phyloP scores from a whole-genome alignment of 352 stramenopile species.

The Phytophthora europaea region DNA sequence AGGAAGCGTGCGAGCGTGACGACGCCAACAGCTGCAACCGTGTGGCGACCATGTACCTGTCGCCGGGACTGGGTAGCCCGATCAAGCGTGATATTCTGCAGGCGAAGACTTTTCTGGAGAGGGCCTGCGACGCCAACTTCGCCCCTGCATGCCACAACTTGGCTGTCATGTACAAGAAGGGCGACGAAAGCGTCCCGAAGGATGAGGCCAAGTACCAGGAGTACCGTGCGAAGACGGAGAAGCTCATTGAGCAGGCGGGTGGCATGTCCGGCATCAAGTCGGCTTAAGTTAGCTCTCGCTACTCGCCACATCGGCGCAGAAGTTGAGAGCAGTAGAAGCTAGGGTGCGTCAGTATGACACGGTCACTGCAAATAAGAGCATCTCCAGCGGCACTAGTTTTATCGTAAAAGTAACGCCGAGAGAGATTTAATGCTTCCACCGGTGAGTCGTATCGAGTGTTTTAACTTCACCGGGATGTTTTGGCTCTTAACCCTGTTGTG shows the following conservation, averaged over 20 bases:
- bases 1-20: conserved; percentile 78
- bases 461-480: too few species aligned
- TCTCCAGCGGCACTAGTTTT: too few species aligned
- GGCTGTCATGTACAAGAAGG: conserved; percentile 92
- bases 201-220: conserved; percentile 75
- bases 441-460: too few species aligned
- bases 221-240: conserved; percentile 81
- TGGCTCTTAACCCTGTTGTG: too few species aligned
- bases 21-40: conserved; percentile 88
- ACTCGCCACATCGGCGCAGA: background rate
- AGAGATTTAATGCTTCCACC: too few species aligned
- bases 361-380: background rate
- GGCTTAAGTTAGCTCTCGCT: conserved; percentile 17
- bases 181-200: conserved; percentile 75
- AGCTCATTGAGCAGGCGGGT: conserved; percentile 81
- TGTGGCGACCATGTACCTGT: conserved; percentile 81
- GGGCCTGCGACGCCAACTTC: conserved; percentile 87
- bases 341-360: background rate
- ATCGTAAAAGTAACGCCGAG: too few species aligned
- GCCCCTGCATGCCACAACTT: conserved; percentile 90
- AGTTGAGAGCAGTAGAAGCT: background rate
- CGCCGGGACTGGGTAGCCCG: conserved; percentile 35
- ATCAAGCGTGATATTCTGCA: conserved; percentile 61
- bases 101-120: conserved; percentile 78
- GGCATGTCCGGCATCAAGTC: conserved; percentile 61